phyloP scores from a whole-genome alignment of 2,329 filamentous ascomycete species.

The Emericellopsis cladophorae region DNA sequence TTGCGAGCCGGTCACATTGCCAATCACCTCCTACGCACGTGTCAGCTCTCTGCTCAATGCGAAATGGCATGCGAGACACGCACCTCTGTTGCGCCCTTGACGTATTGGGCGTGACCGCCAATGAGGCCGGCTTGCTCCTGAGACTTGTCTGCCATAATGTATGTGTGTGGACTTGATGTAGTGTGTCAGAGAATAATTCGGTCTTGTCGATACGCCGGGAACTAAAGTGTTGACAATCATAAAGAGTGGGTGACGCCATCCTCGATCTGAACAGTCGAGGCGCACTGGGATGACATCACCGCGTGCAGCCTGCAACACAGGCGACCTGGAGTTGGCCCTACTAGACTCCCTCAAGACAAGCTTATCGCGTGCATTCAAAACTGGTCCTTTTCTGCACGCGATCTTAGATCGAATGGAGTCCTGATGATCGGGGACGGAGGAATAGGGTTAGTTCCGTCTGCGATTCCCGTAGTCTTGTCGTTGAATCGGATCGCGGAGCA shows the following conservation, averaged over 20 bases:
- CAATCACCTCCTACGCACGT: slow-evolving; percentile 38
- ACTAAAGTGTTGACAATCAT: too few species aligned
- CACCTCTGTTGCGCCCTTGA: slow-evolving; percentile 56
- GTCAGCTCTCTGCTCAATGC: not conserved
- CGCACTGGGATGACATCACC: too few species aligned
- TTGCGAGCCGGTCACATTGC: slow-evolving; percentile 46
- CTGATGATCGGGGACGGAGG: not conserved
- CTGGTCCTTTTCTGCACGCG: too few species aligned
- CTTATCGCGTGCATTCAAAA: too few species aligned
- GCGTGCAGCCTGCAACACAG: too few species aligned
- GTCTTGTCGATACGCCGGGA: not conserved
- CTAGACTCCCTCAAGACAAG: too few species aligned
- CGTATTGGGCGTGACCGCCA: slow-evolving; percentile 52
- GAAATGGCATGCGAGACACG: slow-evolving; percentile 4
- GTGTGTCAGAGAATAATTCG: not conserved
- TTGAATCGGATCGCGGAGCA: not conserved
- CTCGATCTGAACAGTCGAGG: too few species aligned
- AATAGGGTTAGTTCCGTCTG: not conserved
- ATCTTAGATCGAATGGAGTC: not conserved
- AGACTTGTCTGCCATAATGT: slow-evolving; percentile 16
- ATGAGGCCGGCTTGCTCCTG: slow-evolving; percentile 41
- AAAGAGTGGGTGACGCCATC: too few species aligned
- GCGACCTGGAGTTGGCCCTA: too few species aligned
- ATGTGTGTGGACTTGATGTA: not conserved
- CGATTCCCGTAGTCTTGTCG: not conserved